These are phyloP conservation scores for Ophiostoma perfectum DNA, from an alignment of 2,329 filamentous ascomycete genomes.

Conservation along the genomic window DNA sequence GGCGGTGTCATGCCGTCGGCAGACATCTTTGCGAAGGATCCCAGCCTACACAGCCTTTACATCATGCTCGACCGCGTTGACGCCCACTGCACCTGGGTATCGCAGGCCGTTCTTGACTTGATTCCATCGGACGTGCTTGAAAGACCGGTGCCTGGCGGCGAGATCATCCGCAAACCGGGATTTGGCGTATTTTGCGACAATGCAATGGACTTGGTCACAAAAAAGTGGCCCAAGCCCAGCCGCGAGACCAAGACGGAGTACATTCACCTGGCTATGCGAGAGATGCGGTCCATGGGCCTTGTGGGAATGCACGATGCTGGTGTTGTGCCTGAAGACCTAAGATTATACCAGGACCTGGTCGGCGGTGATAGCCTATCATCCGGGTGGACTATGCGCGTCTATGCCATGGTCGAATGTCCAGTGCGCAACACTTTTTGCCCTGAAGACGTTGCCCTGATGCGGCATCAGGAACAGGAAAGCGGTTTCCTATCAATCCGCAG, in stretches of 20 bases:
- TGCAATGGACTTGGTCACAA: slow-evolving; percentile 58
- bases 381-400: slow-evolving; percentile 58
- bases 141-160: slow-evolving; percentile 54
- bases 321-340: slow-evolving; percentile 49
- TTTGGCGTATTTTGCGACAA: slow-evolving; percentile 69
- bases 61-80: slow-evolving; percentile 67
- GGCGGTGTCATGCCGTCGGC: slow-evolving; percentile 57
- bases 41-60: slow-evolving; percentile 48
- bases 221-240: slow-evolving; percentile 53
- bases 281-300: slow-evolving; percentile 59
- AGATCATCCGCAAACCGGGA: slow-evolving; percentile 56
- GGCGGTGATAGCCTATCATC: slow-evolving; percentile 36
- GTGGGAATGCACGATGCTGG: slow-evolving; percentile 67
- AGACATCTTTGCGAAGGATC: slow-evolving; percentile 44
- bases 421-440: slow-evolving; percentile 61
- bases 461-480: slow-evolving; percentile 36
- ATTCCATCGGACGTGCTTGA: slow-evolving; percentile 49
- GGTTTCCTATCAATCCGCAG: slow-evolving; percentile 54
- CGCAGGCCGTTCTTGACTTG: slow-evolving; percentile 55
- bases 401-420: slow-evolving; percentile 63
- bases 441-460: slow-evolving; percentile 38
- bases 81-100: slow-evolving; percentile 66
- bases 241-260: slow-evolving; percentile 49
- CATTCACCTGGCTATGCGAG: slow-evolving; percentile 55
- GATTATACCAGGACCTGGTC: slow-evolving; percentile 43